Evolutionary conservation across 805 yeast genomes (phyloP), one percentile per base, ranked within the genome.

Genomic region (Ogataea dorogensis): DNA sequence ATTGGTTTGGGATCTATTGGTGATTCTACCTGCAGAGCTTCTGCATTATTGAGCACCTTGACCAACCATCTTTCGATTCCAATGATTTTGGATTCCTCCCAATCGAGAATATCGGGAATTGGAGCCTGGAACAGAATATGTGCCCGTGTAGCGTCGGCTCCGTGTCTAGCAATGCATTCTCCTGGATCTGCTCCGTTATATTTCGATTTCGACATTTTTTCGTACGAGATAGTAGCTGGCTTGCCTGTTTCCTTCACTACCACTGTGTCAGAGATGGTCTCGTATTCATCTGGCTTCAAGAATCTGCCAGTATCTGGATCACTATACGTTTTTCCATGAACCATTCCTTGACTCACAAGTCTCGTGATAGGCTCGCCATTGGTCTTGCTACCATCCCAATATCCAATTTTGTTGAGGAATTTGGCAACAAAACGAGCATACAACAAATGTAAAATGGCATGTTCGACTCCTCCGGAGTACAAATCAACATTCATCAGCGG

Each of bases 191-290:
- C 95, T 11, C 98, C 98, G 53, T 93, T 93, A 54, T 79, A 81
- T 54, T 93, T 93, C 1, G 97, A 89, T 61, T 93, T 93, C 2
- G 97, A 89, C 98, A 93, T 93, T 55, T 93, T 93, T 54, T 93
- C 98, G 54, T 59, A 87, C 0, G 86, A 64, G 2, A 85, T 57
- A 0, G 42, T 38, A 0, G 95, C 86, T 0, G 52, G 42, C 22
- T 56, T 51, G 1, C 81, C 83, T 0, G 81, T 67, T 0, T 58
- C 68, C 20, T 53, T 68, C 7, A 84, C 67, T 4, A 59, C 47
- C 2, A 82, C 81, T 2, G 57, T 58, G 0, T 67, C 63, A 0
- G 64, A 38, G 8, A 42, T 31, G 3, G 58, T 25, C 24, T 73
- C 80, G 9, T 86, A 56, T 49, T 93, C 97, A 1, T 81, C 79